Evolutionary conservation across 2,329 filamentous ascomycete genomes (phyloP).

Genomic region (Arthroderma sp.): DNA sequence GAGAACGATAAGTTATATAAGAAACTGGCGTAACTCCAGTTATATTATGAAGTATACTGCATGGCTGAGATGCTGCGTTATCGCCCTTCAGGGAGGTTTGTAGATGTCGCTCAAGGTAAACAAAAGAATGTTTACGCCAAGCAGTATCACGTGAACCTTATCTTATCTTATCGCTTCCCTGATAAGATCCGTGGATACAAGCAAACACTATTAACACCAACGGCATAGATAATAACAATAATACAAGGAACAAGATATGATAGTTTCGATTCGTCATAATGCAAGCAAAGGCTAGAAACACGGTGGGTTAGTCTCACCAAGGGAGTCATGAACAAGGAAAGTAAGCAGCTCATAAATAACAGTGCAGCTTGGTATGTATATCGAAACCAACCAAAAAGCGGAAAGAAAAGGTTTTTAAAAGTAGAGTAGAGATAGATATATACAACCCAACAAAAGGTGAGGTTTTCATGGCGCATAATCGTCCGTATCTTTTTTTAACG

Average conservation of each 20-base stretch:
- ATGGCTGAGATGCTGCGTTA: neutral
- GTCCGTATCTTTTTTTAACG: neutral
- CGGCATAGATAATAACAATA: neutral
- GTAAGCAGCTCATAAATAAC: neutral
- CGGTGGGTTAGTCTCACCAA: neutral
- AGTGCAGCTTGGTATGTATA: neutral
- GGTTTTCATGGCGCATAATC: neutral
- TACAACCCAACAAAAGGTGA: slow-evolving; percentile 4
- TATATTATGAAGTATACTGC: neutral
- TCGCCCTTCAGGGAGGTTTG: neutral
- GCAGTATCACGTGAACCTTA: neutral
- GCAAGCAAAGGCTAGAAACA: neutral
- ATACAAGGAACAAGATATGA: neutral
- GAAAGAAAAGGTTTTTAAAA: slow-evolving; percentile 9
- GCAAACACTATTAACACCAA: neutral
- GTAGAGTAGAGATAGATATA: slow-evolving; percentile 14
- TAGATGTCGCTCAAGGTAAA: neutral
- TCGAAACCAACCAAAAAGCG: neutral
- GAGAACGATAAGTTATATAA: neutral
- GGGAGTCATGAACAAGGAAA: neutral
- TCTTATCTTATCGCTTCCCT: slow-evolving; percentile 3
- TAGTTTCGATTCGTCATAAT: neutral
- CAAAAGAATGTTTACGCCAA: slow-evolving; percentile 1
- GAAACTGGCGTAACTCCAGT: neutral
- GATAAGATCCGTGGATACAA: neutral